These are phyloP conservation scores for Begonia masoniana DNA, from an alignment of 306 rosid genomes.

Conservation along the genomic window DNA sequence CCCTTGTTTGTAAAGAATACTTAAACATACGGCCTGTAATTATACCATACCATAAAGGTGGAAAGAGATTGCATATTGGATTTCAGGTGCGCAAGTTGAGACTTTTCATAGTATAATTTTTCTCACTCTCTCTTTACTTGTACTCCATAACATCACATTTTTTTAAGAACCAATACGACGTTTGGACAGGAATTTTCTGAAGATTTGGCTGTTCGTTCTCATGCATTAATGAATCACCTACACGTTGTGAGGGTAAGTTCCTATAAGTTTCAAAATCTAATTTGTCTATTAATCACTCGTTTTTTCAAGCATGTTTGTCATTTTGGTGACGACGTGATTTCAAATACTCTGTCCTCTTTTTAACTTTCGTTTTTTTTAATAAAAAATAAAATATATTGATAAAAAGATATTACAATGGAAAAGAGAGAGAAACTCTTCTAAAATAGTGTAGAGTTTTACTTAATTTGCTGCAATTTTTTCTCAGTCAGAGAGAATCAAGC, in stretches of 20 bases:
- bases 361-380: too few species aligned
- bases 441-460: too few species aligned
- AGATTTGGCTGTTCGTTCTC: slow-evolving; percentile 72
- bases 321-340: too few species aligned
- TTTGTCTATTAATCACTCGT: background rate
- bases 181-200: slow-evolving; percentile 71
- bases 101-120: background rate
- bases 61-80: slow-evolving; percentile 91
- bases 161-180: too few species aligned
- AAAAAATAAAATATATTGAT: too few species aligned
- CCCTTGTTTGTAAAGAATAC: slow-evolving; percentile 89
- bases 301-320: too few species aligned
- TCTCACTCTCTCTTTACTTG: slow-evolving; percentile 9
- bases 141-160: background rate
- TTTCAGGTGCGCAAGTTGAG: slow-evolving; percentile 47
- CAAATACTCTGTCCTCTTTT: too few species aligned
- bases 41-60: slow-evolving; percentile 92
- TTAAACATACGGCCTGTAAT: slow-evolving; percentile 60
- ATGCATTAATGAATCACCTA: slow-evolving; percentile 45
- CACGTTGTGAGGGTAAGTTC: slow-evolving; percentile 58
- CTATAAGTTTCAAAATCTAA: background rate
- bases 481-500: too few species aligned
- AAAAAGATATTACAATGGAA: too few species aligned
- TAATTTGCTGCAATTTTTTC: too few species aligned
- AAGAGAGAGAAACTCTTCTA: too few species aligned